These are phyloP conservation scores for Globisporangium yorkense DNA, from an alignment of 352 stramenopile genomes.

Conservation along the genomic window DNA sequence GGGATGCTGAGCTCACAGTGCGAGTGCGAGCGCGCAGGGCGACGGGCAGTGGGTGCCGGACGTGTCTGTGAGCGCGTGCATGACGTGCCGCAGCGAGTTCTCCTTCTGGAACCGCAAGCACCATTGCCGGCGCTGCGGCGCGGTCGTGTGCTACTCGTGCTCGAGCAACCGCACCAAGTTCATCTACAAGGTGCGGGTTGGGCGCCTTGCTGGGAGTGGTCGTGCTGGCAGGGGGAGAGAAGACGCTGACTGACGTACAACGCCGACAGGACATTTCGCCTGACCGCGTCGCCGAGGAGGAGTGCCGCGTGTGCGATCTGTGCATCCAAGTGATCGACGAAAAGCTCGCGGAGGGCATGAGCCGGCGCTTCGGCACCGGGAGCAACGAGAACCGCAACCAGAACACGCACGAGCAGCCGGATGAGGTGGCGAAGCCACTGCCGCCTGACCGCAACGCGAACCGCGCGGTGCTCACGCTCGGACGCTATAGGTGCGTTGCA, in stretches of 20 bases:
- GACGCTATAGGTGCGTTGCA: slow-evolving; percentile 65
- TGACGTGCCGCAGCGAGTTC: slow-evolving; percentile 82
- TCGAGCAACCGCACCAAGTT: slow-evolving; percentile 76
- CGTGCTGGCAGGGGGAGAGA: too few relatives aligned
- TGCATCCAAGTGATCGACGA: slow-evolving; percentile 85
- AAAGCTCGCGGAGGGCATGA: slow-evolving; percentile 71
- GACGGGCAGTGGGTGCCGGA: slow-evolving; percentile 85
- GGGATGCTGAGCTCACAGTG: background rate
- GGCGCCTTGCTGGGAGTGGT: background rate
- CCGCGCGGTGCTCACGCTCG: slow-evolving; percentile 69
- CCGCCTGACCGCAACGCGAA: slow-evolving; percentile 47
- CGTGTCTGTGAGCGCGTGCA: slow-evolving; percentile 69
- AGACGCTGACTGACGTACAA: background rate
- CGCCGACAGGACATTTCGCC: slow-evolving; percentile 49
- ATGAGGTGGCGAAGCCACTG: slow-evolving; percentile 19
- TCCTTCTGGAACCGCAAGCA: slow-evolving; percentile 84
- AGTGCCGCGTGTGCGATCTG: slow-evolving; percentile 71
- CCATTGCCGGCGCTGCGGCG: slow-evolving; percentile 84
- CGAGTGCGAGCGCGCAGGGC: slow-evolving; percentile 24
- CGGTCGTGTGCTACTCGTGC: slow-evolving; percentile 74
- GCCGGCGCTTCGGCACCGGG: slow-evolving; percentile 61
- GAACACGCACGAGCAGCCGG: slow-evolving; percentile 21
- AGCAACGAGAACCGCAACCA: slow-evolving; percentile 28
- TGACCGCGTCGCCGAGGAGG: slow-evolving; percentile 52
- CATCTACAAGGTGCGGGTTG: slow-evolving; percentile 64